Evolutionary conservation across 257 asterid genomes (phyloP), one percentile per base, ranked within the genome.

Genomic region (Nicotiana obtusifolia): DNA sequence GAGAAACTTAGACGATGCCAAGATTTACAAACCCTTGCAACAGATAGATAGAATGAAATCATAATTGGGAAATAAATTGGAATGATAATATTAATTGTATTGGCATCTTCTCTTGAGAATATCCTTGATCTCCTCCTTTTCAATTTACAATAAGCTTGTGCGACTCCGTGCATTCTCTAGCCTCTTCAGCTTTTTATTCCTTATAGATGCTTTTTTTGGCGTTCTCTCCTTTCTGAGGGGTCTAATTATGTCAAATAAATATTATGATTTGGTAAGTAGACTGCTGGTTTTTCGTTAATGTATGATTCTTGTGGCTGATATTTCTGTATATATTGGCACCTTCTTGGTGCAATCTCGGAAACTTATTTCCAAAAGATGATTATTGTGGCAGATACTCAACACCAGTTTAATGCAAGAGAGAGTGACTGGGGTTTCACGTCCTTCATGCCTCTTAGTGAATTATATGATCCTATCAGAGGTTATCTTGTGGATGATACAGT

Each of bases 401-500:
- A 91, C 85, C 93, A 91, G 84, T 91, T 91, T 86, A 89, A 87
- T 84, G 91, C 84, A 83, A 87, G 95, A 84, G 95, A 90, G 88
- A 91, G 92, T 77, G 93, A 91, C 86, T 91, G 95, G 95, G 95
- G 92, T 81, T 91, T 91, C 86, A 91, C 93, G 35, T 88, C 95
- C 53, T 91, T 91, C 88, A 91, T 91, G 95, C 92, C 93, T 81
- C 90, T 91, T 26, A 82, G 89, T 68, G 95, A 91, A 64, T 91
- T 91, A 68, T 89, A 91, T 86, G 95, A 91, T 81, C 93, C 91
- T 60, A 90, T 81, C 85, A 90, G 84, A 84, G 95, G 95, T 26
- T 91, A 84, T 86, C 83, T 91, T 79, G 87, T 87, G 85, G 88
- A 89, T 82, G 95, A 90, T 82, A 88, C 88, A 57, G 86, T 89